Conservation (phyloP, 129 eudicot species). For the Arctium lappa region DNA sequence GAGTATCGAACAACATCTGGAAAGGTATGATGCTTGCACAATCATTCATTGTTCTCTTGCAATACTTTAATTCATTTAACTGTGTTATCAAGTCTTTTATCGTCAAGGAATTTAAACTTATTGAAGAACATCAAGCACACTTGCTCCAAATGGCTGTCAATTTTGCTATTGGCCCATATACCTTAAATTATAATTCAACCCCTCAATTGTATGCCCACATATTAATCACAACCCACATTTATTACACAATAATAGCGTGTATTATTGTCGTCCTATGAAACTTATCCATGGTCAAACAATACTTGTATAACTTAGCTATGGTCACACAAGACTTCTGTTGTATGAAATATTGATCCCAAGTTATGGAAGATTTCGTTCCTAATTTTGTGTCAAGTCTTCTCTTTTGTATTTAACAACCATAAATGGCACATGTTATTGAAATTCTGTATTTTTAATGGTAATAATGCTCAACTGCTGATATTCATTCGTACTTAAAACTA, state of each 20-base stretch:
- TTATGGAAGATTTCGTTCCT: too few relatives aligned
- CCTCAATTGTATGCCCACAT: too few relatives aligned
- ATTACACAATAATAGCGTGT: too few relatives aligned
- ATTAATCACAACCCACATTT: too few relatives aligned
- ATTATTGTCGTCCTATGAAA: too few relatives aligned
- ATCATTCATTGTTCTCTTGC: neutral
- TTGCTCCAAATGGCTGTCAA: neutral
- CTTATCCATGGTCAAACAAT: too few relatives aligned
- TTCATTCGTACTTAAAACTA: neutral
- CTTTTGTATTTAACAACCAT: neutral
- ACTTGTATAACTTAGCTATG: too few relatives aligned
- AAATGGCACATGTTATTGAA: neutral
- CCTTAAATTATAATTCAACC: too few relatives aligned
- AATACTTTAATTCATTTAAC: neutral
- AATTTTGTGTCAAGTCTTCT: neutral
- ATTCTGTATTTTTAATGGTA: neutral
- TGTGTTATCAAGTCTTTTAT: neutral
- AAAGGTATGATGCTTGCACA: conserved; percentile 44
- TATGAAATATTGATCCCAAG: too few relatives aligned
- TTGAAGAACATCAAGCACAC: neutral
- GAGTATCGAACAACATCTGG: conserved; percentile 74
- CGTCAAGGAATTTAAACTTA: neutral
- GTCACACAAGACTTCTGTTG: too few relatives aligned
- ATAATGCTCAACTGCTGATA: neutral
- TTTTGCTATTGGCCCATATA: too few relatives aligned